phyloP scores from a whole-genome alignment of 768 basidiomycete genomes.

The Lyophyllum decastes region DNA sequence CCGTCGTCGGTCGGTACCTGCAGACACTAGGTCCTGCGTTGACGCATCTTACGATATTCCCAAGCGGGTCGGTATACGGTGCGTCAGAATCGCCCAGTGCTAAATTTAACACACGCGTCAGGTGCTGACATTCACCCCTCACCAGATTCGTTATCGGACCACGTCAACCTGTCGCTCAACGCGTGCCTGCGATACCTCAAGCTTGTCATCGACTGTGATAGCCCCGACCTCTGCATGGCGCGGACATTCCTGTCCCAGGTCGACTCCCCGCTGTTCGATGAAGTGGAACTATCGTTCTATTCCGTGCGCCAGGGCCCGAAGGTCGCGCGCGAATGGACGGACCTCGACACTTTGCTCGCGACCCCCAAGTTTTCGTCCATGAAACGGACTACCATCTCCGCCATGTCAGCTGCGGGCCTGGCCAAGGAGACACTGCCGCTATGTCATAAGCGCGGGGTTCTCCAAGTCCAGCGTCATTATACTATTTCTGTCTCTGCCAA shows the following conservation, averaged over 20 bases:
- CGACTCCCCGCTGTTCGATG: slow-evolving; percentile 9
- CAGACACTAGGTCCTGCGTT: slow-evolving; percentile 11
- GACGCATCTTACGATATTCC: slow-evolving; percentile 12
- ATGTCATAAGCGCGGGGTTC: slow-evolving; percentile 10
- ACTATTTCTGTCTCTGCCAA: not conserved
- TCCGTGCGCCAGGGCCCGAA: slow-evolving; percentile 7
- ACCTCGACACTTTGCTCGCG: slow-evolving; percentile 8
- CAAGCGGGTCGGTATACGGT: slow-evolving; percentile 8
- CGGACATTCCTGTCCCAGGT: slow-evolving; percentile 8
- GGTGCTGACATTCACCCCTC: not conserved
- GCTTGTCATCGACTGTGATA: slow-evolving; percentile 15
- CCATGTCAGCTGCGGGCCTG: slow-evolving; percentile 6
- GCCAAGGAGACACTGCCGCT: slow-evolving; percentile 12
- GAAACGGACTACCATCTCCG: not conserved
- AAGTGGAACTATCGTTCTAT: slow-evolving; percentile 13
- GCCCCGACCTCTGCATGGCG: slow-evolving; percentile 4
- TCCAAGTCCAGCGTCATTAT: slow-evolving; percentile 4
- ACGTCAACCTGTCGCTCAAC: slow-evolving; percentile 14
- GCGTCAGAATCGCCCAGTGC: not conserved
- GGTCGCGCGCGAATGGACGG: slow-evolving; percentile 7
- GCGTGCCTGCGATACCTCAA: slow-evolving; percentile 10
- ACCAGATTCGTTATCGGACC: slow-evolving; percentile 7
- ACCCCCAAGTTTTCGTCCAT: slow-evolving; percentile 9
- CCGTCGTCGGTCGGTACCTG: slow-evolving; percentile 13
- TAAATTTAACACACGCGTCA: not conserved